Conservation (phyloP, 768 basidiomycete species). For the Hemileccinum impolitum region DNA sequence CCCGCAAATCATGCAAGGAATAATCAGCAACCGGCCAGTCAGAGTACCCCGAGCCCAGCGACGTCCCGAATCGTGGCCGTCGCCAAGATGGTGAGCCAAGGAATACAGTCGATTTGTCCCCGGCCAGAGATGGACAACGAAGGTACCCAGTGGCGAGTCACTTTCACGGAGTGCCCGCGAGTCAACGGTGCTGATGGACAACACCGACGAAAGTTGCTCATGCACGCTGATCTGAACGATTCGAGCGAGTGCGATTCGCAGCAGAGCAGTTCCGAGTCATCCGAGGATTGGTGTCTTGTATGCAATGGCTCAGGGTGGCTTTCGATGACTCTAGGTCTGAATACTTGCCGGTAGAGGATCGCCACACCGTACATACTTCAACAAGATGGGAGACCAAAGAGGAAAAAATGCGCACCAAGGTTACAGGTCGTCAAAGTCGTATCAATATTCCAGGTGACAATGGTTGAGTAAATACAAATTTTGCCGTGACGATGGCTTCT, state of each 20-base stretch:
- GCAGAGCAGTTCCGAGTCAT: conserved; percentile 14
- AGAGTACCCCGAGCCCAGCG: conserved; percentile 15
- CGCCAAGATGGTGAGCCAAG: conserved; percentile 10
- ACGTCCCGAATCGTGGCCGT: conserved; percentile 10
- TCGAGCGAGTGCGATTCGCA: conserved; percentile 19
- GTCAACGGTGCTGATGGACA: conserved; percentile 9
- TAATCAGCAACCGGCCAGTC: conserved; percentile 17
- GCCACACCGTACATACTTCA: background rate
- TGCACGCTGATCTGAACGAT: conserved; percentile 3
- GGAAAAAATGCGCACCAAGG: conserved; percentile 5
- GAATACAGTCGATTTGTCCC: conserved; percentile 5
- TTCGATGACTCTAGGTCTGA: conserved; percentile 31
- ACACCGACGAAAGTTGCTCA: conserved; percentile 19
- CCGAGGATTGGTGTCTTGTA: conserved; percentile 7
- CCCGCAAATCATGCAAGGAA: conserved; percentile 5
- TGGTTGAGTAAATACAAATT: conserved; percentile 11
- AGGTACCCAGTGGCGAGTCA: conserved; percentile 1
- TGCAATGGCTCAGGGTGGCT: conserved; percentile 17
- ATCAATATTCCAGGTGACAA: background rate
- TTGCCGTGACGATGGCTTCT: background rate
- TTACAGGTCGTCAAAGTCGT: conserved; percentile 5
- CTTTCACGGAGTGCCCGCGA: conserved; percentile 1
- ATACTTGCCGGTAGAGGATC: conserved; percentile 26
- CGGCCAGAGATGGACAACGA: conserved; percentile 17
- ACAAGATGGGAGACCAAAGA: conserved; percentile 3